Evolutionary conservation across 768 basidiomycete genomes (phyloP), one percentile per base, ranked within the genome.

Genomic region (Terana coerulea): DNA sequence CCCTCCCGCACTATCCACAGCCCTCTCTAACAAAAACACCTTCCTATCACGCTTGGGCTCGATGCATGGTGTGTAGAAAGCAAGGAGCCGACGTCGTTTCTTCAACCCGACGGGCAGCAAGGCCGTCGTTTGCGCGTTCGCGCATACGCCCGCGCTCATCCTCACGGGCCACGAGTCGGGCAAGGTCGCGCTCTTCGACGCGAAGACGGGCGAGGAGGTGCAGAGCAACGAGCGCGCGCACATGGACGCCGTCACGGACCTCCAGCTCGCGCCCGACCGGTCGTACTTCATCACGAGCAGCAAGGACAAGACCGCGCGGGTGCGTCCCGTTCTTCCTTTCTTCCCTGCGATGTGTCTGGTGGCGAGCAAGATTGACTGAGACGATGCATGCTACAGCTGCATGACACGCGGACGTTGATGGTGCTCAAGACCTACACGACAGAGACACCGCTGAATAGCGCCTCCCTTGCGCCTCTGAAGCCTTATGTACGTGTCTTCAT

Each of bases 161-260:
- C 74, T 98, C 53, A 95, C 94, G 2, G 95, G 93, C 5, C 97
- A 99, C 71, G 95, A 98, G 72, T 92, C 91, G 36, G 97, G 97
- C 15, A 98, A 95, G 66, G 79, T 98, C 30, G 87, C 91, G 7
- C 75, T 97, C 34, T 98, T 93, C 74, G 91, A 98, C 62, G 82
- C 85, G 52, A 86, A 85, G 66, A 80, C 83, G 0, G 94, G 93
- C 39, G 88, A 95, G 35, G 93, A 97, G 72, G 68, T 91, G 19
- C 67, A 75, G 30, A 83, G 73, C 66, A 94, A 95, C 64, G 91
- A 94, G 64, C 84, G 90, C 44, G 92, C 92, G 4, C 95, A 98
- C 67, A 72, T 81, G 58, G 90, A 91, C 60, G 72, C 77, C 34
- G 86, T 98, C 43, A 98, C 94, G 29, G 97, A 99, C 71, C 72